phyloP scores from a whole-genome alignment of 768 basidiomycete genomes.

The Chalciporus pseudorubinellus region DNA sequence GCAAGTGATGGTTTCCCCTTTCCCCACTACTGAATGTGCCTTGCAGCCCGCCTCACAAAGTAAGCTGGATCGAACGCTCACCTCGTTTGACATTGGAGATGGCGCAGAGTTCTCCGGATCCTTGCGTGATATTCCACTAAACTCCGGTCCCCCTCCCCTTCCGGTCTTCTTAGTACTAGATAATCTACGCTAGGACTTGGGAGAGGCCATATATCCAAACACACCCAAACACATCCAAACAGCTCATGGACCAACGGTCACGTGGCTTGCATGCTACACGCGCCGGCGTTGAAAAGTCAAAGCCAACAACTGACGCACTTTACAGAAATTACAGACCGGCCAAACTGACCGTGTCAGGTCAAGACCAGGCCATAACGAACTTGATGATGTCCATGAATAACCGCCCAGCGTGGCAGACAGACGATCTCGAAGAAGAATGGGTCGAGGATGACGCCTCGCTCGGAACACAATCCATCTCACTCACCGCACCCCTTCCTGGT shows the following conservation, averaged over 20 bases:
- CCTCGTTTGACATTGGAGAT: too few relatives aligned
- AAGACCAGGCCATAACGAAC: background rate
- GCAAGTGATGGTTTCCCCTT: too few relatives aligned
- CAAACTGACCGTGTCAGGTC: background rate
- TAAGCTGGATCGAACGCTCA: too few relatives aligned
- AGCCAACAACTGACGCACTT: conserved; percentile 1
- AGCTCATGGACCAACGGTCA: conserved; percentile 26
- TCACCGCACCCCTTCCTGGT: conserved; percentile 55
- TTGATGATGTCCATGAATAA: conserved; percentile 10
- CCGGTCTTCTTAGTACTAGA: too few relatives aligned
- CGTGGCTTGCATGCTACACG: conserved; percentile 18
- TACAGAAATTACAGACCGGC: background rate
- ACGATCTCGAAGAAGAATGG: conserved; percentile 93
- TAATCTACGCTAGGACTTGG: too few relatives aligned
- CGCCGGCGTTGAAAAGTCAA: conserved; percentile 9
- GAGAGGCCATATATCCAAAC: too few relatives aligned
- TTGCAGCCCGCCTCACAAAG: too few relatives aligned
- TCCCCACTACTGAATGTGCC: too few relatives aligned
- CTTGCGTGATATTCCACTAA: too few relatives aligned
- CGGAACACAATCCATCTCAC: conserved; percentile 56
- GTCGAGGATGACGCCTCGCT: conserved; percentile 51
- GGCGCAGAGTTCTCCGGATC: too few relatives aligned
- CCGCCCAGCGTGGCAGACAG: conserved; percentile 80
- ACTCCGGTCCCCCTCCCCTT: too few relatives aligned
- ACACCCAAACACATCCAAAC: conserved; percentile 13